Percentiles rank a stretch among this genome's conserved stretches.
Conservation (phyloP, 306 rosid genomes). For the Myrica gale region DNA sequence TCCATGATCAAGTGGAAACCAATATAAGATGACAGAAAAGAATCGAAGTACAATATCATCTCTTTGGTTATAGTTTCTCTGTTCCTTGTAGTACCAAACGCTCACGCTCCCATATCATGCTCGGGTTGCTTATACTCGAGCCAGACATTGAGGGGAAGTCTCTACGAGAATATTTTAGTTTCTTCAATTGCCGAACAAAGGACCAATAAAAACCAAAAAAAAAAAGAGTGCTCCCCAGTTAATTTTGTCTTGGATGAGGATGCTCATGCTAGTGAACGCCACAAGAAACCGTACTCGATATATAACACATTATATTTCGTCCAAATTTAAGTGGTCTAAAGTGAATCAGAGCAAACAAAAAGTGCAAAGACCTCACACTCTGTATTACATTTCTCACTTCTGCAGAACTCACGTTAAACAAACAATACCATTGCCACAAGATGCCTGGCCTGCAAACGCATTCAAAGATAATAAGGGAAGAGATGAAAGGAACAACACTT, state of each 20-base stretch:
- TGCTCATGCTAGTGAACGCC: background rate
- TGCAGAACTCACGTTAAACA: background rate
- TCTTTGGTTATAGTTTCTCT: background rate
- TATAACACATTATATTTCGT: background rate
- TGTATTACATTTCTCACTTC: background rate
- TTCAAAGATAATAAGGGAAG: background rate
- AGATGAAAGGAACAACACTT: background rate
- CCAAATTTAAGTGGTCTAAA: background rate
- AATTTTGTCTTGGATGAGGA: background rate
- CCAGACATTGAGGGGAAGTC: no score
- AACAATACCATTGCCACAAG: background rate
- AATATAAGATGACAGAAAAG: background rate
- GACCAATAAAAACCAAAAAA: no score
- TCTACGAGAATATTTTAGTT: no score
- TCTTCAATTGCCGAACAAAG: no score
- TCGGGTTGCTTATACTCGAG: background rate
- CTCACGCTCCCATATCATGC: background rate
- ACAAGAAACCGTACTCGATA: background rate
- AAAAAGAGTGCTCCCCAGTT: background rate
- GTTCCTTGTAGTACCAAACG: background rate
- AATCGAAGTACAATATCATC: background rate
- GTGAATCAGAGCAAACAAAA: constrained; percentile 2
- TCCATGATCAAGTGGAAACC: background rate
- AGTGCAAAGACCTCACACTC: background rate
- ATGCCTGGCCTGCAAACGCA: background rate